A percentile compares a stretch with the other conserved stretches of the same genome.
phyloP scores from a whole-genome alignment of 371 early-diverging fungal genomes.

The Mortierella sp. region DNA sequence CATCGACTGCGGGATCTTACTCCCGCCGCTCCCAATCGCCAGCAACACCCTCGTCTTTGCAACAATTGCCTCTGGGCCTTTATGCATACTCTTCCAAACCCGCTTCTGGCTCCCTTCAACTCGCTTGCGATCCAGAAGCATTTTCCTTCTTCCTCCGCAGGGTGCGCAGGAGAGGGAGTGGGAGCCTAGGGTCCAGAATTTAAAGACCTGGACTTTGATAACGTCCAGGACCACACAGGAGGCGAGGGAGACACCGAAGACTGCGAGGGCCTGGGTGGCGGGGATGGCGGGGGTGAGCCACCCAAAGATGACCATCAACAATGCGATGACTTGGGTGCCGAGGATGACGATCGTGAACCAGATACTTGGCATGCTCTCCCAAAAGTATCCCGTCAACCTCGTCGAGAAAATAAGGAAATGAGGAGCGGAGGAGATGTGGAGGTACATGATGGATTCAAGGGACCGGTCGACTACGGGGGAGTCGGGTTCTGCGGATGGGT shows the following conservation, averaged over 20 bases:
- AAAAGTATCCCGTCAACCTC: constrained; percentile 88
- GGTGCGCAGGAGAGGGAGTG: constrained; percentile 39
- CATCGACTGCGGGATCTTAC: constrained; percentile 37
- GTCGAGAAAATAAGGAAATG: constrained; percentile 96
- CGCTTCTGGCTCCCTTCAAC: constrained; percentile 29
- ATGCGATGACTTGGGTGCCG: constrained; percentile 93
- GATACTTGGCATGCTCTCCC: constrained; percentile 81
- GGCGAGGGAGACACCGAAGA: constrained; percentile 76
- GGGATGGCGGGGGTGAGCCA: constrained; percentile 68
- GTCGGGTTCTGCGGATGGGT: constrained; percentile 22
- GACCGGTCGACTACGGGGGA: constrained; percentile 34
- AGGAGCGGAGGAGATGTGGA: constrained; percentile 91
- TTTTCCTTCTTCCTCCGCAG: constrained; percentile 36
- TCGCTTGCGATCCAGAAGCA: constrained; percentile 25
- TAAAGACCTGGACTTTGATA: constrained; percentile 88
- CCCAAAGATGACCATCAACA: constrained; percentile 90
- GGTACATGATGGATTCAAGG: constrained; percentile 89
- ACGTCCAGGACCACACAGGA: constrained; percentile 87
- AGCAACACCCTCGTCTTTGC: constrained; percentile 40
- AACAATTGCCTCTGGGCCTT: constrained; percentile 24
- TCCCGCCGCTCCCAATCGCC: constrained; percentile 38
- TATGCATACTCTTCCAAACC: constrained; percentile 39
- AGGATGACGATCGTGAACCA: constrained; percentile 80
- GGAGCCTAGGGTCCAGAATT: constrained; percentile 68
- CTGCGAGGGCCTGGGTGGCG: constrained; percentile 69